Percentiles rank a stretch among this genome's conserved stretches.
phyloP scores from a whole-genome alignment of 208 protist species.

The Acanthamoeba culbertsoni region DNA sequence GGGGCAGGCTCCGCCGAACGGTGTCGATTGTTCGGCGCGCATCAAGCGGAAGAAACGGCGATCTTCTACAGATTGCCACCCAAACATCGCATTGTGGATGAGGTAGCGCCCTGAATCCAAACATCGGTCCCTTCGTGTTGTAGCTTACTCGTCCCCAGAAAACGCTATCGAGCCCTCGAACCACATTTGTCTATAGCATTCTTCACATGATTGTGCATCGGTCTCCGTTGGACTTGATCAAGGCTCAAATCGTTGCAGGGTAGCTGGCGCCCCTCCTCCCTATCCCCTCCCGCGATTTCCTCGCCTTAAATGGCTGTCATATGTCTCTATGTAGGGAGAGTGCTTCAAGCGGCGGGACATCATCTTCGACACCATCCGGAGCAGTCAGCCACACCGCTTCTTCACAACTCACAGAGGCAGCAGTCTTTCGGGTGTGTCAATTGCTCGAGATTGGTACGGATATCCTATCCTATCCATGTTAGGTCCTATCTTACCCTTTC shows the following conservation, averaged over 20 bases:
- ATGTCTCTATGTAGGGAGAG: too few relatives aligned
- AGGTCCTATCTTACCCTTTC: neutral
- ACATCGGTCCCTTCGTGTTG: neutral
- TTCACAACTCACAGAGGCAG: neutral
- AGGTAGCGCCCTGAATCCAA: neutral
- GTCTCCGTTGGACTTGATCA: too few relatives aligned
- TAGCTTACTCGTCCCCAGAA: too few relatives aligned
- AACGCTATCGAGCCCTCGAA: too few relatives aligned
- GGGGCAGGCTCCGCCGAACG: neutral
- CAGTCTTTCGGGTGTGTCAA: neutral
- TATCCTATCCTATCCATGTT: neutral
- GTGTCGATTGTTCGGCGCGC: conserved; percentile 15
- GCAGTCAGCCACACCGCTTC: neutral
- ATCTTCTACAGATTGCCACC: conserved; percentile 3
- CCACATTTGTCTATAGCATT: too few relatives aligned
- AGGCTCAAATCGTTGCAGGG: too few relatives aligned
- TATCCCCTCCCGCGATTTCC: too few relatives aligned
- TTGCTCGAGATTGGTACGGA: neutral
- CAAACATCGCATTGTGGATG: neutral
- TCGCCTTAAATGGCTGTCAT: too few relatives aligned
- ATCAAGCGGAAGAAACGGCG: neutral
- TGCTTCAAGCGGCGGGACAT: too few relatives aligned
- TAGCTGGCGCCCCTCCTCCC: too few relatives aligned
- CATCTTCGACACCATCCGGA: neutral
- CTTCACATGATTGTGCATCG: too few relatives aligned